phyloP scores from a whole-genome alignment of 106 monocot genomes.

The Triglochin maritima region DNA sequence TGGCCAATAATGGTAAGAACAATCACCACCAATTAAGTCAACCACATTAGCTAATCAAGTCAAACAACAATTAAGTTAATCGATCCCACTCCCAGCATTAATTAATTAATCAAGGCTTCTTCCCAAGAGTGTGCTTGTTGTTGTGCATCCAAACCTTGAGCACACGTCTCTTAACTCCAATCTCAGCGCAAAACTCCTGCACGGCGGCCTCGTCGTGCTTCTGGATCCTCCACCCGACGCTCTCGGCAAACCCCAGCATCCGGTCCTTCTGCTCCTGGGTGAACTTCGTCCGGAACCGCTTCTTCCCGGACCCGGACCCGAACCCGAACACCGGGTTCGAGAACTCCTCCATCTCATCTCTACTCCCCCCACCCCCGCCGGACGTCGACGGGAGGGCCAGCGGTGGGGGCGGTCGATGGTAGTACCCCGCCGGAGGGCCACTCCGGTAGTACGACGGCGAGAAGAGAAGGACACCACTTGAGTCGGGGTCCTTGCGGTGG shows the following conservation, averaged over 20 bases:
- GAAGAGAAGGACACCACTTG: conserved; percentile 12
- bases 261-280: conserved; percentile 80
- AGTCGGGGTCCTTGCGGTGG: conserved; percentile 63
- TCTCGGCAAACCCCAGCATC: conserved; percentile 75
- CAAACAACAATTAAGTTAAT: background rate
- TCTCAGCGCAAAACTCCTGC: conserved; percentile 71
- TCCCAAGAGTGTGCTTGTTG: conserved; percentile 85
- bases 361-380: conserved; percentile 28
- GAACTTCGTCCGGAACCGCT: conserved; percentile 74
- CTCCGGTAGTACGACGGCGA: conserved; percentile 59
- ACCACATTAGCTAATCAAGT: background rate
- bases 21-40: background rate
- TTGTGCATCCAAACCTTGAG: conserved; percentile 97
- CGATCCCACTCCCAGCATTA: too few species aligned
- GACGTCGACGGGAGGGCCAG: conserved; percentile 68
- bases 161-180: conserved; percentile 53
- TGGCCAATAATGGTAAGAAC: too few species aligned
- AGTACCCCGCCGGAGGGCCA: conserved; percentile 37
- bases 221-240: conserved; percentile 76
- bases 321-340: conserved; percentile 21
- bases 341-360: conserved; percentile 57
- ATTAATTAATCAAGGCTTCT: conserved; percentile 33
- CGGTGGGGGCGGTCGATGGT: conserved; percentile 30
- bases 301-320: conserved; percentile 32
- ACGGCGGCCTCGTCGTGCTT: conserved; percentile 78